Percentiles rank a stretch among this genome's conserved stretches.
Evolutionary conservation across 225 moss, liverwort and hornwort species (phyloP).

Genomic region (Polytrichum commune): DNA sequence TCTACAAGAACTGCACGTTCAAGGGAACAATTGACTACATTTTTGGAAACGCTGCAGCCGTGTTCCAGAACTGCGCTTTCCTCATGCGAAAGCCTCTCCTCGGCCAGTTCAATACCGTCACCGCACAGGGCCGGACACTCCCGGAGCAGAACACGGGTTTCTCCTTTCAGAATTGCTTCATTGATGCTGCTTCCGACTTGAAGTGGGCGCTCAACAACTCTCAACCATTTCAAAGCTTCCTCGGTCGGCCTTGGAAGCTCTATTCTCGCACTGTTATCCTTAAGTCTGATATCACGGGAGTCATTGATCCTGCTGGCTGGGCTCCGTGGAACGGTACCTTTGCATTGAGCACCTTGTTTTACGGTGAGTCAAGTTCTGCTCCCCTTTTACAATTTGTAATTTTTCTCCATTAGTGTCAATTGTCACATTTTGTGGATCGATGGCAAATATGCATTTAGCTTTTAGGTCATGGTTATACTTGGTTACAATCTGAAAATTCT

Average conservation of each 20-base stretch:
- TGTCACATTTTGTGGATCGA: too few species aligned
- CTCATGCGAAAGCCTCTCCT: slow-evolving; percentile 22
- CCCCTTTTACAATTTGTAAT: too few species aligned
- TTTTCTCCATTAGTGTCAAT: too few species aligned
- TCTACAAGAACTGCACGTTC: slow-evolving; percentile 59
- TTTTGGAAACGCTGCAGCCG: slow-evolving; percentile 66
- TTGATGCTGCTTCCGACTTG: slow-evolving; percentile 46
- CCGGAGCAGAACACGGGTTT: slow-evolving; percentile 65
- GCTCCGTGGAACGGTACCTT: slow-evolving; percentile 65
- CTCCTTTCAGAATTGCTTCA: slow-evolving; percentile 56
- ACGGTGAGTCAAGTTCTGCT: slow-evolving; percentile 36
- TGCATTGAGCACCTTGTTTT: slow-evolving; percentile 52
- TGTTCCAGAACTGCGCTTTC: slow-evolving; percentile 65
- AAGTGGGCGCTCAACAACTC: not conserved
- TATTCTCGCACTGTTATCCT: slow-evolving; percentile 58
- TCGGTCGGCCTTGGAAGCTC: slow-evolving; percentile 78
- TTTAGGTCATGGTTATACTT: too few species aligned
- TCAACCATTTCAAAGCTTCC: slow-evolving; percentile 27
- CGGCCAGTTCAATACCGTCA: slow-evolving; percentile 33
- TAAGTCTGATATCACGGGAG: slow-evolving; percentile 25
- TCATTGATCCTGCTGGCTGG: slow-evolving; percentile 56
- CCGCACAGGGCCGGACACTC: slow-evolving; percentile 67
- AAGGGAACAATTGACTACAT: slow-evolving; percentile 64
- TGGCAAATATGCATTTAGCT: too few species aligned
- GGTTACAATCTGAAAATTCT: too few species aligned